These are phyloP conservation scores for Grosmannia penicillata DNA, from an alignment of 2,329 filamentous ascomycete species.

Conservation along the genomic window DNA sequence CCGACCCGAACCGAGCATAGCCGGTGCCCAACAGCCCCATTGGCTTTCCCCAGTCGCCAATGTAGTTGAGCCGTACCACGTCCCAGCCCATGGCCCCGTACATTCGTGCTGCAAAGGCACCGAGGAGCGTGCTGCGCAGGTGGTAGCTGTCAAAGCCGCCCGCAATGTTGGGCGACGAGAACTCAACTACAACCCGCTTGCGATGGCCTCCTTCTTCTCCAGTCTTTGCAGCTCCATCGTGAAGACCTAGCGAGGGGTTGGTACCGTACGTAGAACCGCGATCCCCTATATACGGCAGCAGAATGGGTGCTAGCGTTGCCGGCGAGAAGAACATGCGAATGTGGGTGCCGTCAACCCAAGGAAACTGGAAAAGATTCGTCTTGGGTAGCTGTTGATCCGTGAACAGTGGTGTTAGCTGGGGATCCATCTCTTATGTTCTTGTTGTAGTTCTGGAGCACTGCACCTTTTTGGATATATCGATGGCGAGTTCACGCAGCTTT, in stretches of 20 bases:
- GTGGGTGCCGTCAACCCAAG: constrained; percentile 40
- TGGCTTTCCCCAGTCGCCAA: constrained; percentile 69
- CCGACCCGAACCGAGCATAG: constrained; percentile 54
- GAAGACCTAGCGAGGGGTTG: constrained; percentile 42
- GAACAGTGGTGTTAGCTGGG: not conserved
- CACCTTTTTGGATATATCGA: not conserved
- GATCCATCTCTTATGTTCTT: not conserved
- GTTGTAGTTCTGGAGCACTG: not conserved
- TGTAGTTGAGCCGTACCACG: constrained; percentile 57
- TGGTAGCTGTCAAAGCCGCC: constrained; percentile 62
- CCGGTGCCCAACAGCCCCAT: constrained; percentile 53
- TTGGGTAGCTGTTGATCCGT: not conserved
- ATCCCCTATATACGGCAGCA: constrained; percentile 44
- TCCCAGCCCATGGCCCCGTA: constrained; percentile 58
- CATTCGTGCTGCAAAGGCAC: constrained; percentile 55
- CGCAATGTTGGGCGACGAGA: constrained; percentile 63
- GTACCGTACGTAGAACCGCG: constrained; percentile 42
- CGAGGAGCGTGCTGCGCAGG: constrained; percentile 62
- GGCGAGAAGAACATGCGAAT: constrained; percentile 54
- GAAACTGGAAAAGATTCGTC: constrained; percentile 26
- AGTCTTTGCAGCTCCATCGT: constrained; percentile 27
- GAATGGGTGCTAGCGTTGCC: constrained; percentile 34
- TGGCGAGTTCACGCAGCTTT: not conserved
- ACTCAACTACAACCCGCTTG: constrained; percentile 52
- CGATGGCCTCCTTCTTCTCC: constrained; percentile 24